Evolutionary conservation across 1,284 basidiomycete species (phyloP).

Genomic region (Ganoderma multipileum): DNA sequence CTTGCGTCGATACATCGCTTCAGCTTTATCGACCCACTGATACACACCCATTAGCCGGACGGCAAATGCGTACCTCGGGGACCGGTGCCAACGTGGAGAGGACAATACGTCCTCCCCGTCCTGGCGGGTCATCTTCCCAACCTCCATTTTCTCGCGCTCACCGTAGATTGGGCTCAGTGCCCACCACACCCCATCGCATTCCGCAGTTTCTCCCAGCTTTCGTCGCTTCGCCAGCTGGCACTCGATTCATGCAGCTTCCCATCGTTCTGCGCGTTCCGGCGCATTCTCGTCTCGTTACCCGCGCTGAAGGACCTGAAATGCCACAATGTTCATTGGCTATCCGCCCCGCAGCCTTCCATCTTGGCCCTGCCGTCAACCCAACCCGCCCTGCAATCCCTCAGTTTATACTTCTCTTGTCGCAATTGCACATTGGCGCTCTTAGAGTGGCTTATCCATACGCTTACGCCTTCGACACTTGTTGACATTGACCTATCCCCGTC

Average conservation of each 20-base stretch:
- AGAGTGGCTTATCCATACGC: background rate
- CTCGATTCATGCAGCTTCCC: background rate
- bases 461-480: background rate
- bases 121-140: background rate
- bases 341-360: background rate
- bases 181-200: background rate
- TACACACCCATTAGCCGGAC: background rate
- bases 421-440: background rate
- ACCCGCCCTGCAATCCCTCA: background rate
- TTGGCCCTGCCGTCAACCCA: background rate
- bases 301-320: background rate
- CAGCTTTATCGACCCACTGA: background rate
- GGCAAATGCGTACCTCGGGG: background rate
- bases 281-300: background rate
- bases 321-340: background rate
- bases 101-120: background rate
- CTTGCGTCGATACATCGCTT: background rate
- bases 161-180: background rate
- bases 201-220: background rate
- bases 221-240: background rate
- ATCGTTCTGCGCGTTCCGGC: background rate
- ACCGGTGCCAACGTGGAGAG: background rate
- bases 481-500: background rate
- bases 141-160: background rate
- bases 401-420: background rate